These are phyloP conservation scores for Comarum palustre DNA, from an alignment of 306 rosid species.

Conservation along the genomic window DNA sequence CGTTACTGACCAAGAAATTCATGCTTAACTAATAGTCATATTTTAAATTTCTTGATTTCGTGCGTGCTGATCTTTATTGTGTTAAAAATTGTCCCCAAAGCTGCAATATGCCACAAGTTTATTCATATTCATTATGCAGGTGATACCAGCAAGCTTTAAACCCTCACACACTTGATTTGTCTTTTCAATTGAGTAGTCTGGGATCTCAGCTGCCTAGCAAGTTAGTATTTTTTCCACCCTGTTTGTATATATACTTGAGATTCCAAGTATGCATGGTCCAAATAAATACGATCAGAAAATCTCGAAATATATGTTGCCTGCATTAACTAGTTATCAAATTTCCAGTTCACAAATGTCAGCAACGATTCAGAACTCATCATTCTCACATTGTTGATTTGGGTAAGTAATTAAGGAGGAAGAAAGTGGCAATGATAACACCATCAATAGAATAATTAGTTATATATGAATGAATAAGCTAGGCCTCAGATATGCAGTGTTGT, in stretches of 20 bases:
- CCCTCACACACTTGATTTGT: not conserved
- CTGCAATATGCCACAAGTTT: not conserved
- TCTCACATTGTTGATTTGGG: not conserved
- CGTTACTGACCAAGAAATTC: no score
- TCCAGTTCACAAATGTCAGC: not conserved
- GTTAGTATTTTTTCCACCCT: not conserved
- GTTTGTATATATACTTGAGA: not conserved
- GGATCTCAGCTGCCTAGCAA: not conserved
- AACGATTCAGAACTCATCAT: not conserved
- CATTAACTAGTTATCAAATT: not conserved
- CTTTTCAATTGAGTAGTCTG: not conserved
- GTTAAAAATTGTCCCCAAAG: no score
- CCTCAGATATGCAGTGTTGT: not conserved
- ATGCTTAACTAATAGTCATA: no score
- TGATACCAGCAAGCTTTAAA: not conserved
- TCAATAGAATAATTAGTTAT: not conserved
- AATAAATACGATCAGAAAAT: not conserved
- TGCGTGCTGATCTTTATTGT: no score
- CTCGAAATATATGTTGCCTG: not conserved
- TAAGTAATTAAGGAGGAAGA: not conserved
- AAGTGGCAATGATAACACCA: not conserved
- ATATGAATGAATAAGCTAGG: not conserved
- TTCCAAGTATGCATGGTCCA: not conserved
- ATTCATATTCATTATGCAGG: not conserved
- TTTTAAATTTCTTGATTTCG: no score